These are phyloP conservation scores for Fusarium gaditjirri DNA, from an alignment of 2,329 filamentous ascomycete species.

Conservation along the genomic window DNA sequence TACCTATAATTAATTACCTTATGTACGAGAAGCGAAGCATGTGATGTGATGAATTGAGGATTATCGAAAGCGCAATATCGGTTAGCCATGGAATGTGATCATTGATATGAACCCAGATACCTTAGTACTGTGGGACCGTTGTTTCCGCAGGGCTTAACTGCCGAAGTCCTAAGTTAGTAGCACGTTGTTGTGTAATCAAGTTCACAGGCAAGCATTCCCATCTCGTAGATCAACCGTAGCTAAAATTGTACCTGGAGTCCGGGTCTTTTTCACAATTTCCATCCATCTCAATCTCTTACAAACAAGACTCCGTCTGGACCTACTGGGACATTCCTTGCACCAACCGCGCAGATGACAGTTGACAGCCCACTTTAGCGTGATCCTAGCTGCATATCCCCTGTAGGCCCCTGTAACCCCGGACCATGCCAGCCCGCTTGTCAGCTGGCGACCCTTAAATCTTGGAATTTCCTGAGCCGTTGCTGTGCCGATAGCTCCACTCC, in stretches of 20 bases:
- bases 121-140: background rate
- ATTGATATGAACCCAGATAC: background rate
- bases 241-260: background rate
- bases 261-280: background rate
- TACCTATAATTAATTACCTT: background rate
- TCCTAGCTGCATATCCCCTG: slow-evolving; percentile 16
- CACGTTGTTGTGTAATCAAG: slow-evolving; percentile 6
- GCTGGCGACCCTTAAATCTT: slow-evolving; percentile 23
- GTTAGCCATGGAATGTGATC: background rate
- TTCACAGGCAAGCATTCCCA: background rate
- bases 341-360: slow-evolving; percentile 11
- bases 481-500: slow-evolving; percentile 23
- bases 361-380: slow-evolving; percentile 5
- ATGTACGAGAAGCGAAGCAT: background rate
- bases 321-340: slow-evolving; percentile 12
- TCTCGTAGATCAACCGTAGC: background rate
- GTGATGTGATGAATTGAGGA: background rate
- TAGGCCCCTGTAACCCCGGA: slow-evolving; percentile 18
- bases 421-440: slow-evolving; percentile 5
- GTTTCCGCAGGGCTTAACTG: background rate
- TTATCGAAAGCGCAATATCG: background rate
- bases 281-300: background rate
- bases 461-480: slow-evolving; percentile 24
- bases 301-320: background rate
- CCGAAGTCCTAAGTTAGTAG: background rate